A percentile compares a stretch with the other conserved stretches of the same genome.
phyloP scores from a whole-genome alignment of 306 rosid species.

The Dryas drummondii region DNA sequence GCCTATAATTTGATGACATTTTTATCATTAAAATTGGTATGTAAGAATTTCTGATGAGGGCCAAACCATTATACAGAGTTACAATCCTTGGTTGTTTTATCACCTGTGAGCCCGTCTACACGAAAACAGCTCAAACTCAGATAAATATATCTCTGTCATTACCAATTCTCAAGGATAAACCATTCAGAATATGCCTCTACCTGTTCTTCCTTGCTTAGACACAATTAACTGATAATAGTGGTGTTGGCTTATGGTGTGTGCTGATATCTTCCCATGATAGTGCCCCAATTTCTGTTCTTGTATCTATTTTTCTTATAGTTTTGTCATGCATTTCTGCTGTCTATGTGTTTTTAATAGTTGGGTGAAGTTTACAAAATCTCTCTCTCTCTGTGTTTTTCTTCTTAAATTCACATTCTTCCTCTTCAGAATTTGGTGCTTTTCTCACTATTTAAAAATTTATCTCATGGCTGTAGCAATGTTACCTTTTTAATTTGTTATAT shows the following conservation, averaged over 20 bases:
- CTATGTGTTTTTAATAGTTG: neutral
- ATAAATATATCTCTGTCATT: neutral
- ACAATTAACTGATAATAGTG: neutral
- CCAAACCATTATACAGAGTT: neutral
- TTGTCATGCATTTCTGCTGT: neutral
- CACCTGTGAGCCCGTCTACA: neutral
- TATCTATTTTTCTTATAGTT: neutral
- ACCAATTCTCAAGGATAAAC: neutral
- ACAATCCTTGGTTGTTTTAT: neutral
- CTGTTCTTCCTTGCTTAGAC: neutral
- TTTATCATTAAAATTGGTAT: neutral
- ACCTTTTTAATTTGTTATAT: neutral
- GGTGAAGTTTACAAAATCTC: neutral
- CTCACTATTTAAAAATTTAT: neutral
- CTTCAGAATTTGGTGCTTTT: neutral
- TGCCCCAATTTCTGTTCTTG: neutral
- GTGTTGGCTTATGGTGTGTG: neutral
- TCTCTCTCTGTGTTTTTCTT: neutral
- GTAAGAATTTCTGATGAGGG: neutral
- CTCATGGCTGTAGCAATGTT: neutral
- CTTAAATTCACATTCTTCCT: neutral
- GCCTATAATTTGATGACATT: neutral
- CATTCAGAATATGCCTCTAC: neutral
- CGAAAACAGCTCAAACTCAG: neutral
- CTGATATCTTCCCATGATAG: neutral